Conservation (phyloP, 352 stramenopile genomes). For the Pythium sp. region DNA sequence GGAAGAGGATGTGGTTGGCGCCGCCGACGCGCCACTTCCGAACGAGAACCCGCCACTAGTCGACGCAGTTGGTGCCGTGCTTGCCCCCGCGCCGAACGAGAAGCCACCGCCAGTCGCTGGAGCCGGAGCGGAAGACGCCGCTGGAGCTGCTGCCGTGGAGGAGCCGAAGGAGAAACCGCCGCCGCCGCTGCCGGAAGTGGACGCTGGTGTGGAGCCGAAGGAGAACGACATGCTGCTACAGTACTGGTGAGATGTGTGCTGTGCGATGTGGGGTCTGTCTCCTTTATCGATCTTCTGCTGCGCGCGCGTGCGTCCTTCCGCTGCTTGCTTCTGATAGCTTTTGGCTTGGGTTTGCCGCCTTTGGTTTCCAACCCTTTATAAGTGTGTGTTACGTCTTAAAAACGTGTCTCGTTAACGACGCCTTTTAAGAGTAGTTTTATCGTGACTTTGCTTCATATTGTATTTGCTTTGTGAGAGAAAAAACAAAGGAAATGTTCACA, state of each 20-base stretch:
- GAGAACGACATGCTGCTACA: conserved; percentile 10
- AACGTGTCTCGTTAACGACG: not conserved
- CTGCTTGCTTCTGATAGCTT: not conserved
- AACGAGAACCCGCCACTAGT: conserved; percentile 31
- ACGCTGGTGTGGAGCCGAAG: conserved; percentile 7
- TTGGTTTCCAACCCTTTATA: not conserved
- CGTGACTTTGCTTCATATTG: no score
- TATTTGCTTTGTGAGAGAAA: no score
- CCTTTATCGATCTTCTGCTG: not conserved
- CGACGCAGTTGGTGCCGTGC: not conserved
- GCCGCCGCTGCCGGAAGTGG: no score
- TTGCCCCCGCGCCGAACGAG: not conserved
- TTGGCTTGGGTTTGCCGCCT: not conserved
- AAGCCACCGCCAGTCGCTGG: conserved; percentile 5
- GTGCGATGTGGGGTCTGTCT: not conserved
- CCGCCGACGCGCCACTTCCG: conserved; percentile 9
- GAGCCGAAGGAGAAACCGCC: conserved; percentile 28
- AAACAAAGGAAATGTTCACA: no score
- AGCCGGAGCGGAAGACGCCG: conserved; percentile 1
- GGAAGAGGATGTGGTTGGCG: not conserved
- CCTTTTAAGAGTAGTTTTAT: no score
- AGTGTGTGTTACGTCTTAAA: not conserved
- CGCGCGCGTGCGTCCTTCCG: not conserved
- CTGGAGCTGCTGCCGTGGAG: conserved; percentile 5
- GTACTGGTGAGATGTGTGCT: not conserved